Percentiles rank a stretch among this genome's conserved stretches.
phyloP scores from a whole-genome alignment of 108 stramenopile genomes.

The Aureococcus anophagefferens region DNA sequence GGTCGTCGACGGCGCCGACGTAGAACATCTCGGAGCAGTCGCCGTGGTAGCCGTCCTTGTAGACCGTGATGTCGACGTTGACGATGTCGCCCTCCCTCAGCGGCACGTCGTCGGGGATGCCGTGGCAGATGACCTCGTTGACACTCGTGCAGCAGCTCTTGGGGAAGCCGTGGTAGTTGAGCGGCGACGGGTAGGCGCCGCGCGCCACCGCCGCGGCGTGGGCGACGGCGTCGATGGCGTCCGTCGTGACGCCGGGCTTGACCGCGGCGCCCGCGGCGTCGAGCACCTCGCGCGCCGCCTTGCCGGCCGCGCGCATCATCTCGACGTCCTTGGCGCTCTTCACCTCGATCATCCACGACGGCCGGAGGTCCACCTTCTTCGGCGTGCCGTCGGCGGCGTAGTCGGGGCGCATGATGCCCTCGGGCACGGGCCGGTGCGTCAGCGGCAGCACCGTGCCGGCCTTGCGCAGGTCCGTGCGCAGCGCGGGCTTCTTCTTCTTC shows the following conservation, averaged over 20 bases:
- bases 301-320: slow-evolving; percentile 77
- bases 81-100: slow-evolving; percentile 83
- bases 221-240: slow-evolving; percentile 85
- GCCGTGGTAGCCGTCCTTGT: slow-evolving; percentile 86
- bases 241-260: slow-evolving; percentile 67
- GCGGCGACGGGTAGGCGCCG: slow-evolving; percentile 82
- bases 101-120: slow-evolving; percentile 84
- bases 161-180: slow-evolving; percentile 95
- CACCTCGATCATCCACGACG: slow-evolving; percentile 71
- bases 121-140: slow-evolving; percentile 98
- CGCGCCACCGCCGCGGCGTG: slow-evolving; percentile 66
- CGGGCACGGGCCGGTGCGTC: too few species aligned
- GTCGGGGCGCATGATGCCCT: slow-evolving; percentile 51
- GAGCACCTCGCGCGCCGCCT: slow-evolving; percentile 74
- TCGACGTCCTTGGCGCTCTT: slow-evolving; percentile 76
- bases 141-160: slow-evolving; percentile 94
- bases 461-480: too few species aligned
- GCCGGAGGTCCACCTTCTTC: slow-evolving; percentile 3
- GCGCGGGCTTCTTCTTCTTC: too few species aligned
- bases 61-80: slow-evolving; percentile 88
- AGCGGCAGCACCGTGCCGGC: too few species aligned
- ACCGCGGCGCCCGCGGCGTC: slow-evolving; percentile 78
- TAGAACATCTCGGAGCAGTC: slow-evolving; percentile 97
- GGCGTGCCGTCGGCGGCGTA: slow-evolving; percentile 59
- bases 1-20: slow-evolving; percentile 62